Evolutionary conservation across 345 rosid genomes (phyloP), one percentile per base, ranked within the genome.

Genomic region (Linum trigynum): DNA sequence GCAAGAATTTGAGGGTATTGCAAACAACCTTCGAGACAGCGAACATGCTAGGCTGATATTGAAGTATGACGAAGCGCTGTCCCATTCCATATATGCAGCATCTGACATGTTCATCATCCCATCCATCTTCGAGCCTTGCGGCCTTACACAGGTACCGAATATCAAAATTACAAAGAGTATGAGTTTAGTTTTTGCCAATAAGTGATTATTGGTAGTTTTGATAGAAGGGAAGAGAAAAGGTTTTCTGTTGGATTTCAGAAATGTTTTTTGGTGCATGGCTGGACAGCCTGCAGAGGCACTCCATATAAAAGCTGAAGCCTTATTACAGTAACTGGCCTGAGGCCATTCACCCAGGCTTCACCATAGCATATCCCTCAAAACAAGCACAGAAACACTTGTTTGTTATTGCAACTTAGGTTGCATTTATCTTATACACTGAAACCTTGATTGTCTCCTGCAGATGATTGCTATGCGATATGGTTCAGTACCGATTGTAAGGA

Each of bases 381-480:
- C 32, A 23, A 23, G 32, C 32, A 23, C 32, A 23, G 32, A 23
- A 23, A 23, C 32, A 23, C 32, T 23, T 23, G 32, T 23, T 23
- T 23, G 32, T 23, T 23, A 23, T 23, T 23, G 32, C 51, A 57
- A 40, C 45, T 38, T 66, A 59, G 35, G 12, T 5, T 35, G 36
- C 36, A 0, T 7, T 59, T 17, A 14, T 11, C 35, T 2, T 14
- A 59, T 40, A 61, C 38, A 39, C 60, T 51, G 53, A 50, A 63
- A 73, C 51, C 60, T 63, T 17, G 71, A 58, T 37, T 56, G 23
- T 57, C 39, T 69, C 16, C 55, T 70, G 51, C 81, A 94, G 97
- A 90, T 92, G 99, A 90, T 90, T 57, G 90, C 97, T 39, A 90
- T 92, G 97, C 82, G 92, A 75, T 88, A 94, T 55, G 97, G 99